These are phyloP conservation scores for Paramecium octaurelia DNA, from an alignment of 73 alveolate genomes.

Conservation along the genomic window DNA sequence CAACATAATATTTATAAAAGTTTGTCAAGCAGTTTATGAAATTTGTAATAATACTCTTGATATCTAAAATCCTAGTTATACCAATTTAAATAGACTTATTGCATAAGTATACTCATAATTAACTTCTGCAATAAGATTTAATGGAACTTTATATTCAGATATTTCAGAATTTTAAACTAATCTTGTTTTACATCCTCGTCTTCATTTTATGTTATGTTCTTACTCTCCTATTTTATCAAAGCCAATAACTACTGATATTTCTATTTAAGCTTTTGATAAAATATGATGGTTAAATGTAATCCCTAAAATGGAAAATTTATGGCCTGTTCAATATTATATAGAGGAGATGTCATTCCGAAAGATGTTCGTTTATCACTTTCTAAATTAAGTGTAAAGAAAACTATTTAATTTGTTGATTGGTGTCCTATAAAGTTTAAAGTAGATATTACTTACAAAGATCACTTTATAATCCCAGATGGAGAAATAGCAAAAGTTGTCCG, in stretches of 20 bases:
- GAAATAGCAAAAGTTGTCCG: slow-evolving; percentile 72
- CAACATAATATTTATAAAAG: not conserved
- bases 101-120: not conserved
- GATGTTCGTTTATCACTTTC: slow-evolving; percentile 43
- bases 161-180: not conserved
- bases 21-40: not conserved
- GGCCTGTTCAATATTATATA: too few species aligned
- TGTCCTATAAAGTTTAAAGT: slow-evolving; percentile 70
- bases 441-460: slow-evolving; percentile 75
- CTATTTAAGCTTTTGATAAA: too few species aligned
- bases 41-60: not conserved
- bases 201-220: not conserved
- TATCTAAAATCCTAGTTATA: not conserved
- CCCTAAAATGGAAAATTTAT: too few species aligned
- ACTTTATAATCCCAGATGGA: slow-evolving; percentile 77
- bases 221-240: too few species aligned
- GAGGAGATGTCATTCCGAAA: too few species aligned
- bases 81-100: not conserved
- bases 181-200: not conserved
- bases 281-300: too few species aligned
- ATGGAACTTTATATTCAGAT: not conserved
- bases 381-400: slow-evolving; percentile 68
- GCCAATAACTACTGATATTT: too few species aligned
- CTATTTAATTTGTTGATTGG: slow-evolving; percentile 73
- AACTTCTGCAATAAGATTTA: not conserved